Evolutionary conservation across 176 grass and related monocot species (phyloP).

Genomic region (Cenchrus americanus): DNA sequence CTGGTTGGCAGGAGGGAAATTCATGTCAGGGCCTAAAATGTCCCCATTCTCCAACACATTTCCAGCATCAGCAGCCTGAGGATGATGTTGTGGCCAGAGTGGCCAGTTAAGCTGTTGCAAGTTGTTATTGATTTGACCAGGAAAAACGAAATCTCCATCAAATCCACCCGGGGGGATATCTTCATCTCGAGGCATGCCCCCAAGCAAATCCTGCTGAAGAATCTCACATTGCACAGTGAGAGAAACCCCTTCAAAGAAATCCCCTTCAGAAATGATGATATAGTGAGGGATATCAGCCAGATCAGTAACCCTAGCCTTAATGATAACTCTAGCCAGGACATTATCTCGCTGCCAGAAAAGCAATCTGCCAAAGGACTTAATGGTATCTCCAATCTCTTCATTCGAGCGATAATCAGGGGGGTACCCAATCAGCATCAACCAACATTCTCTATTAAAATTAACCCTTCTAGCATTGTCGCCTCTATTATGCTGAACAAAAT

Average conservation of each 20-base stretch:
- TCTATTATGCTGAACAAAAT: background rate
- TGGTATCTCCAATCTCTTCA: background rate
- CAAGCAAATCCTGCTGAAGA: background rate
- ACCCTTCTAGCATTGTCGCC: background rate
- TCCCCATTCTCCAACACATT: too few relatives aligned
- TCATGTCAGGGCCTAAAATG: too few relatives aligned
- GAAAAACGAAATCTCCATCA: too few relatives aligned
- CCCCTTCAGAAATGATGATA: background rate
- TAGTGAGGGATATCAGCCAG: background rate
- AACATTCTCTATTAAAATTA: background rate
- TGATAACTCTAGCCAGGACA: rapidly evolving
- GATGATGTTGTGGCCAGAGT: too few relatives aligned
- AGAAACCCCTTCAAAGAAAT: background rate
- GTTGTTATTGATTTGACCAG: too few relatives aligned
- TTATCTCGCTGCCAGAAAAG: background rate
- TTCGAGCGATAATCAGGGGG: rapidly evolving
- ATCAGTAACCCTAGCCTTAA: background rate
- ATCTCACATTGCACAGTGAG: background rate
- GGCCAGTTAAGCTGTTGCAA: too few relatives aligned
- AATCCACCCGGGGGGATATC: background rate
- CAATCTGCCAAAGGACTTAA: background rate
- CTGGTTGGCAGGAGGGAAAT: too few relatives aligned
- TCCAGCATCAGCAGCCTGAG: too few relatives aligned
- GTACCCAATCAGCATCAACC: background rate
- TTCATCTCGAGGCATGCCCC: background rate